Conservation (phyloP, 2,329 filamentous ascomycete genomes). For the Meredithiella fracta region DNA sequence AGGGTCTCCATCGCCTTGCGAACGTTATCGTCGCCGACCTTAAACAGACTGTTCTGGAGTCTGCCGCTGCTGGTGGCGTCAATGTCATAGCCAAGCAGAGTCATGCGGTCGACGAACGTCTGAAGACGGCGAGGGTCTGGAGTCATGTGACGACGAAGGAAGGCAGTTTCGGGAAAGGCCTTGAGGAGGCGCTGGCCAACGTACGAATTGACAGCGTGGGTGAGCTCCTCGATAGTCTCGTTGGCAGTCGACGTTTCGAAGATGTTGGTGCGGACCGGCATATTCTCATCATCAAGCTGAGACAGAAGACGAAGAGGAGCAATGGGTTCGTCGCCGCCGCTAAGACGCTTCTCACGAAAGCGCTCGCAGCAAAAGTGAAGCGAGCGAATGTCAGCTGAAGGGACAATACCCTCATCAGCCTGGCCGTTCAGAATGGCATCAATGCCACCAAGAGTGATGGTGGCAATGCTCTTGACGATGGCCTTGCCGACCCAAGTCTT, state of each 20-base stretch:
- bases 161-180: slow-evolving; percentile 76
- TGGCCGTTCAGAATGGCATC: slow-evolving; percentile 62
- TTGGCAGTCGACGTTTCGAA: slow-evolving; percentile 81
- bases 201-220: slow-evolving; percentile 80
- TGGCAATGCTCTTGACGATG: slow-evolving; percentile 81
- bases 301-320: slow-evolving; percentile 78
- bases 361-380: slow-evolving; percentile 71
- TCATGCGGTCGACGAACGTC: slow-evolving; percentile 87
- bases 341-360: slow-evolving; percentile 76
- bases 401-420: slow-evolving; percentile 34
- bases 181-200: slow-evolving; percentile 70
- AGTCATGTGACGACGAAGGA: slow-evolving; percentile 70
- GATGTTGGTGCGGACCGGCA: slow-evolving; percentile 89
- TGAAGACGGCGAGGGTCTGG: slow-evolving; percentile 79
- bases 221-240: slow-evolving; percentile 86
- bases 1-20: slow-evolving; percentile 97
- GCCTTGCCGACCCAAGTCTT: slow-evolving; percentile 90
- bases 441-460: slow-evolving; percentile 70
- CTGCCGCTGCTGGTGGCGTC: slow-evolving; percentile 79
- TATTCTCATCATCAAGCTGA: slow-evolving; percentile 94
- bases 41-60: slow-evolving; percentile 88
- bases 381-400: slow-evolving; percentile 62
- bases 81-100: slow-evolving; percentile 73
- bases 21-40: slow-evolving; percentile 71
- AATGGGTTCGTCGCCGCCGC: slow-evolving; percentile 61